phyloP scores from a whole-genome alignment of 345 rosid genomes.

The Garcia nutans region DNA sequence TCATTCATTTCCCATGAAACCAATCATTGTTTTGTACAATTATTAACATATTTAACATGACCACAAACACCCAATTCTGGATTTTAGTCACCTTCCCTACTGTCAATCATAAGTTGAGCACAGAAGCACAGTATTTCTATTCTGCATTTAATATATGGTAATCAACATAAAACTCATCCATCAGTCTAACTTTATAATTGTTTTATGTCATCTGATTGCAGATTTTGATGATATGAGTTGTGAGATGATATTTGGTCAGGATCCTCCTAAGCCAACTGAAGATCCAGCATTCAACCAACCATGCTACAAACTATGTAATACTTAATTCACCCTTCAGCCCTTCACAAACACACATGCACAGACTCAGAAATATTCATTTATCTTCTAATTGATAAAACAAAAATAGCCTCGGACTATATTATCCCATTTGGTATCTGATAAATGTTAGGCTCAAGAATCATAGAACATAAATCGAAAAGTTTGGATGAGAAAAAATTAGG shows the following conservation, averaged over 20 bases:
- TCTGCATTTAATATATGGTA: neutral
- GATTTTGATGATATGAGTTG: slow-evolving; percentile 97
- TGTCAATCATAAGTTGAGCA: slow-evolving; percentile 24
- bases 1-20: slow-evolving; percentile 44
- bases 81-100: slow-evolving; percentile 16
- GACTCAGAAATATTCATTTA: neutral
- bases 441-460: no score
- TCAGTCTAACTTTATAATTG: neutral
- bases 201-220: slow-evolving; percentile 34
- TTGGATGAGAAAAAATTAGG: no score
- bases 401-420: neutral
- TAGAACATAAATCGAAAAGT: no score
- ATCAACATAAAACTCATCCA: slow-evolving; percentile 7
- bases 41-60: slow-evolving; percentile 6
- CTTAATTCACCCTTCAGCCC: slow-evolving; percentile 4
- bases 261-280: slow-evolving; percentile 58
- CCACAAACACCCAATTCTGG: slow-evolving; percentile 24
- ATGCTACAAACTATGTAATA: slow-evolving; percentile 76
- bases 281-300: slow-evolving; percentile 87
- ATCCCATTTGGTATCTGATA: slow-evolving; percentile 8
- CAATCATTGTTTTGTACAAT: slow-evolving; percentile 32
- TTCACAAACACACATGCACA: neutral
- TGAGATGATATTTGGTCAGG: slow-evolving; percentile 86
- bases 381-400: neutral
- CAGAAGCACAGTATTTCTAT: neutral